Evolutionary conservation across 2,329 filamentous ascomycete genomes (phyloP).

Genomic region (Uncinocarpus reesii): DNA sequence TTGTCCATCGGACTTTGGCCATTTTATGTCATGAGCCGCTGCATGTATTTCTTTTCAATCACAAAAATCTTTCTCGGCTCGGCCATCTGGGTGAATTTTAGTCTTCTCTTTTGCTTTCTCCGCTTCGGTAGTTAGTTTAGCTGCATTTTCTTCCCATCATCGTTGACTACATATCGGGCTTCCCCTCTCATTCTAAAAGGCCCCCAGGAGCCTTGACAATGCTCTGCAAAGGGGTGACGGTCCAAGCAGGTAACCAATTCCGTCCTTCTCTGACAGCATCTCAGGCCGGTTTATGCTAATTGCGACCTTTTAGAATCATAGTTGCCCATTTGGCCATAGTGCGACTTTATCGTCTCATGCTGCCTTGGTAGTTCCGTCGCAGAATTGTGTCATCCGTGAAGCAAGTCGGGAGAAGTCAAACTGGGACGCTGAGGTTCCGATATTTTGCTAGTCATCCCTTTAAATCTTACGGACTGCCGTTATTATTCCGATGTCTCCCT

Average conservation of each 20-base stretch:
- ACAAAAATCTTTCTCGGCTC: too few species aligned
- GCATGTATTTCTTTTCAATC: too few species aligned
- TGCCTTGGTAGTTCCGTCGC: conserved; percentile 1
- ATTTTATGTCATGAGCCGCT: too few species aligned
- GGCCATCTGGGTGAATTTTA: too few species aligned
- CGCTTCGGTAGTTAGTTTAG: too few species aligned
- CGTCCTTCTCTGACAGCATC: background rate
- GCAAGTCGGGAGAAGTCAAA: background rate
- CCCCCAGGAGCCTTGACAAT: conserved; percentile 2
- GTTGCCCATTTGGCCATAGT: conserved; percentile 2
- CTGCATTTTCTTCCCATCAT: too few species aligned
- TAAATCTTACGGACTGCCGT: conserved; percentile 4
- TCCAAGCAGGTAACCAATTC: background rate
- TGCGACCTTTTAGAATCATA: conserved; percentile 2
- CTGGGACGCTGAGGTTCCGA: background rate
- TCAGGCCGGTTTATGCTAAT: conserved; percentile 3
- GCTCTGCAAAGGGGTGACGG: background rate
- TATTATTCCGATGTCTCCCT: conserved; percentile 7
- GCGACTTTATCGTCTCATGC: conserved; percentile 10
- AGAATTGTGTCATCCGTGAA: conserved; percentile 10
- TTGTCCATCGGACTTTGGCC: background rate
- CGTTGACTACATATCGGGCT: too few species aligned
- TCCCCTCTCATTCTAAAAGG: background rate
- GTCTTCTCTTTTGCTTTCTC: too few species aligned
- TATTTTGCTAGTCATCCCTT: background rate